A percentile compares a stretch with the other conserved stretches of the same genome.
phyloP scores from a whole-genome alignment of 1,284 basidiomycete species.

The Papiliotrema terrestris region DNA sequence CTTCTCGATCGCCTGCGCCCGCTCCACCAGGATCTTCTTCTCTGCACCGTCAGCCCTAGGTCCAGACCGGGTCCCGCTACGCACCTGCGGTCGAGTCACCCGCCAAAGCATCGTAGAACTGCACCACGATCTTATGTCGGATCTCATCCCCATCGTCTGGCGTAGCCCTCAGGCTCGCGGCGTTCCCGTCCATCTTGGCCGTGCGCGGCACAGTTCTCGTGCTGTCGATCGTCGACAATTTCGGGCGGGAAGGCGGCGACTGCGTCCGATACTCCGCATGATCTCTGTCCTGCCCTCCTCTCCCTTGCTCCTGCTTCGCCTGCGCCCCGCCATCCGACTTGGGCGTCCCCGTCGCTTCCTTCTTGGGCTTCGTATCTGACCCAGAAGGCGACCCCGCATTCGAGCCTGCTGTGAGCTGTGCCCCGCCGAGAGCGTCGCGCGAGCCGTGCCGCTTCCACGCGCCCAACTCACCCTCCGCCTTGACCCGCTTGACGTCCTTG shows the following conservation, averaged over 20 bases:
- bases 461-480: constrained; percentile 29
- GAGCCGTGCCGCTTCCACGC: not conserved
- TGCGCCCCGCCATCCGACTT: no score
- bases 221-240: constrained; percentile 50
- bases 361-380: constrained; percentile 8
- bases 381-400: not conserved
- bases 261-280: constrained; percentile 4
- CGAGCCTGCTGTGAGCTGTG: not conserved
- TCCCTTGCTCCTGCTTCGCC: no score
- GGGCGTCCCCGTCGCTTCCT: not conserved
- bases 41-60: constrained; percentile 20
- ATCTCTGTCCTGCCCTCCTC: not conserved
- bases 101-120: constrained; percentile 87
- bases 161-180: constrained; percentile 30
- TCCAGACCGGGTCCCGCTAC: constrained; percentile 43
- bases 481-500: constrained; percentile 35
- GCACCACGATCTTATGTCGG: constrained; percentile 82
- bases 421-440: not conserved
- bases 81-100: constrained; percentile 77
- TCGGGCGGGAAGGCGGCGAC: constrained; percentile 8
- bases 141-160: constrained; percentile 58
- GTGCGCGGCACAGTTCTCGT: constrained; percentile 55
- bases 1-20: constrained; percentile 50
- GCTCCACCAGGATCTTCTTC: constrained; percentile 45
- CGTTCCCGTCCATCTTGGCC: constrained; percentile 66